Percentiles rank a stretch among this genome's conserved stretches.
phyloP scores from a whole-genome alignment of 139 green algal genomes.

The Limnomonas spitsbergensis region DNA sequence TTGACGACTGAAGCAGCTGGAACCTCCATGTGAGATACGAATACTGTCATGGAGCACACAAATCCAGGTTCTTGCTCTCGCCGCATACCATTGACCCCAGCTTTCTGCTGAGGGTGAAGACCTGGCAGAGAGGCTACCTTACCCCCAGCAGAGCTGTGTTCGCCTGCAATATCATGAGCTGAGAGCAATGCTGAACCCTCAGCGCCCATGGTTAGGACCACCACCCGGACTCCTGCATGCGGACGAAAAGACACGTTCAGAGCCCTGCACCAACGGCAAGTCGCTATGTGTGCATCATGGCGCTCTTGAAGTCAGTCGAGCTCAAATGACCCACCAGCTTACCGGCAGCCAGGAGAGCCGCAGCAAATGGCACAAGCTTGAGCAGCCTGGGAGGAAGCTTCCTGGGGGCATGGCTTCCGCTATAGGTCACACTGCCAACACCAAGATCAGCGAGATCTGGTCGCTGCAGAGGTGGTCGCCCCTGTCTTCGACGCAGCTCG shows the following conservation, averaged over 20 bases:
- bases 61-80: too few relatives aligned
- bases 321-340: background rate
- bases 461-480: background rate
- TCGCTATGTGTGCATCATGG: background rate
- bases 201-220: background rate
- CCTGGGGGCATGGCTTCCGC: background rate
- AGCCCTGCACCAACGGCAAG: too few relatives aligned
- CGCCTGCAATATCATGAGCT: background rate
- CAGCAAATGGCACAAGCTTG: constrained; percentile 2
- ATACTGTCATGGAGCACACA: too few relatives aligned
- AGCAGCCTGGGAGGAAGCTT: background rate
- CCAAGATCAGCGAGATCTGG: background rate
- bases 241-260: background rate
- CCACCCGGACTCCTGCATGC: too few relatives aligned
- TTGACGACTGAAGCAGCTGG: too few relatives aligned
- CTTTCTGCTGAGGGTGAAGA: too few relatives aligned
- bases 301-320: background rate
- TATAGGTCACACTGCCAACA: background rate
- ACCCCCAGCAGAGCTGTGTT: too few relatives aligned
- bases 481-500: background rate
- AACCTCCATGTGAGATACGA: too few relatives aligned
- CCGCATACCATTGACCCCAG: too few relatives aligned
- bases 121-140: too few relatives aligned
- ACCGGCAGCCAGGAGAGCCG: background rate
- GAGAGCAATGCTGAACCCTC: background rate